Evolutionary conservation across 768 basidiomycete species (phyloP).

Genomic region (Leccinum boreale): DNA sequence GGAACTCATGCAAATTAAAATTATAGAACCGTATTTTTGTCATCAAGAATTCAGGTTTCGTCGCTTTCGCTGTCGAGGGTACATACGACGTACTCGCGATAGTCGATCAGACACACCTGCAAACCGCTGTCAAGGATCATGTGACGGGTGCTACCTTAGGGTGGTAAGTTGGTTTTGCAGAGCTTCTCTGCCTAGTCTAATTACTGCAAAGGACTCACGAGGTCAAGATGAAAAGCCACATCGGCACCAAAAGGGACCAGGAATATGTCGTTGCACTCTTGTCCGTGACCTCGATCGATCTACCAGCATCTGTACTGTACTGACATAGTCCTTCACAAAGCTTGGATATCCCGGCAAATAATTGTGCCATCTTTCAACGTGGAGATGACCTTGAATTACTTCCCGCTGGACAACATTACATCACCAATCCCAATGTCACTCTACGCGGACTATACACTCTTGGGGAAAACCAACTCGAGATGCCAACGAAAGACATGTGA

Average conservation of each 20-base stretch:
- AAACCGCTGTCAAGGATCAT: constrained; percentile 53
- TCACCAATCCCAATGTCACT: constrained; percentile 82
- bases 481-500: constrained; percentile 86
- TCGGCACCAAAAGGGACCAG: constrained; percentile 41
- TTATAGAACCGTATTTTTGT: constrained; percentile 70
- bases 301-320: background rate
- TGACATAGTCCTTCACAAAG: constrained; percentile 32
- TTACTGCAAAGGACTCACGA: constrained; percentile 52
- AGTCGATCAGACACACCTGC: constrained; percentile 81
- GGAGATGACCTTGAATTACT: constrained; percentile 78
- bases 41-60: constrained; percentile 74
- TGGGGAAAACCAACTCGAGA: constrained; percentile 81
- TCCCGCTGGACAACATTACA: constrained; percentile 78
- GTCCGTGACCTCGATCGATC: constrained; percentile 34
- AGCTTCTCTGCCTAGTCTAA: background rate
- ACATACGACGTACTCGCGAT: constrained; percentile 77
- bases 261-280: constrained; percentile 80
- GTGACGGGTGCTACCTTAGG: constrained; percentile 65
- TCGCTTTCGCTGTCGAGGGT: constrained; percentile 73
- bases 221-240: constrained; percentile 69
- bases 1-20: background rate
- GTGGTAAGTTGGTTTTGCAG: constrained; percentile 30
- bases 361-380: constrained; percentile 80
- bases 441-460: constrained; percentile 76
- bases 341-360: constrained; percentile 81